These are phyloP conservation scores for Hordeum pubiflorum DNA, from an alignment of 202 grass and related monocot genomes.

Conservation along the genomic window DNA sequence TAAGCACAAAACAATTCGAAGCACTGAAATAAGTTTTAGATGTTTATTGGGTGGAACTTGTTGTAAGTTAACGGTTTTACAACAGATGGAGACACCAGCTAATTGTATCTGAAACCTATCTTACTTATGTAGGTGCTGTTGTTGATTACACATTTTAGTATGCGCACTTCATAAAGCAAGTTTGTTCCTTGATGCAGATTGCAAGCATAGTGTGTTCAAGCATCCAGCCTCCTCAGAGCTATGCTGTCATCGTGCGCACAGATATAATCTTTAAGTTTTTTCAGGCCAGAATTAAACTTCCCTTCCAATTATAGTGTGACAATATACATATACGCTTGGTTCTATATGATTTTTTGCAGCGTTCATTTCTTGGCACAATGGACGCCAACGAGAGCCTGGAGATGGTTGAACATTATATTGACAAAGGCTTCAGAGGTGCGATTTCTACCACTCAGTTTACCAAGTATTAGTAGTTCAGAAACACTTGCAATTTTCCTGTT, in stretches of 20 bases:
- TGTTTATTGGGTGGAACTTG: neutral
- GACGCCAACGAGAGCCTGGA: constrained; percentile 38
- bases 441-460: neutral
- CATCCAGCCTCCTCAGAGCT: constrained; percentile 80
- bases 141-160: neutral
- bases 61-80: neutral
- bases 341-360: constrained; percentile 33
- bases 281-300: neutral
- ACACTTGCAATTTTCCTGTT: neutral
- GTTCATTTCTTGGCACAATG: constrained; percentile 40
- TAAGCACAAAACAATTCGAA: neutral
- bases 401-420: constrained; percentile 51
- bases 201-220: constrained; percentile 79
- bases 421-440: constrained; percentile 82
- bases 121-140: neutral
- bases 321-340: neutral
- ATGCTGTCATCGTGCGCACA: constrained; percentile 36
- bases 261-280: neutral
- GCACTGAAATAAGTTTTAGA: neutral
- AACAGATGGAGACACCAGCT: neutral
- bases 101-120: neutral
- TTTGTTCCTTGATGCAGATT: constrained; percentile 43
- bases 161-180: neutral
- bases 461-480: neutral
- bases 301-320: neutral